A percentile compares a stretch with the other conserved stretches of the same genome.
Evolutionary conservation across 1,284 basidiomycete genomes (phyloP).

Genomic region (Microbotryum lychnidis-dioicae): DNA sequence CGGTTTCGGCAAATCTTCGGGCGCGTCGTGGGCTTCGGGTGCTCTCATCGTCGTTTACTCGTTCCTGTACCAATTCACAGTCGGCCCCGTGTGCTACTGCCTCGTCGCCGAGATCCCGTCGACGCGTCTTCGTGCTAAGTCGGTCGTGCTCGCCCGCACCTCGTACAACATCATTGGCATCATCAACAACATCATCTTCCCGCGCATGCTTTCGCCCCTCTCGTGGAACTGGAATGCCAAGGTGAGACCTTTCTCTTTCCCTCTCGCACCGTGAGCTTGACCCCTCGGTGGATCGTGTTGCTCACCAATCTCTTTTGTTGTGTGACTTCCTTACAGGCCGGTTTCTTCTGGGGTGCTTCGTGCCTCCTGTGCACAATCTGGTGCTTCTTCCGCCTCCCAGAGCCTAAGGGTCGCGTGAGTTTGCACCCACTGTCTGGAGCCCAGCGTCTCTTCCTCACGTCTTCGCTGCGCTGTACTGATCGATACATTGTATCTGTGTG

Average conservation of each 20-base stretch:
- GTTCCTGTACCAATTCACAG: constrained; percentile 41
- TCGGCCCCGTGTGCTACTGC: constrained; percentile 43
- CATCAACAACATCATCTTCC: constrained; percentile 39
- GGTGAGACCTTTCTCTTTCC: constrained; percentile 10
- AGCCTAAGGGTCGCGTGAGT: constrained; percentile 36
- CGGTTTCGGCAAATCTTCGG: constrained; percentile 37
- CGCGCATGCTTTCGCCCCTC: constrained; percentile 45
- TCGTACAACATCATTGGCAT: constrained; percentile 44
- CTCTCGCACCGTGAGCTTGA: too few species aligned
- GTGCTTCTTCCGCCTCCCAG: constrained; percentile 39
- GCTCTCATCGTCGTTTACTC: constrained; percentile 44
- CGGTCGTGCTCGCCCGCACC: constrained; percentile 46
- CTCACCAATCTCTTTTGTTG: too few species aligned
- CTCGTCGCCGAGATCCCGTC: constrained; percentile 46
- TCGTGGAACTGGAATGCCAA: constrained; percentile 44
- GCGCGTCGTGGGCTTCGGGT: constrained; percentile 40
- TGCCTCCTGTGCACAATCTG: constrained; percentile 42
- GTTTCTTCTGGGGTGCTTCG: constrained; percentile 41
- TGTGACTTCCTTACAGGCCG: constrained; percentile 8
- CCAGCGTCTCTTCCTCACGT: too few species aligned
- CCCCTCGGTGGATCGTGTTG: too few species aligned
- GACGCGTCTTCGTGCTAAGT: constrained; percentile 46
- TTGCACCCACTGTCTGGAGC: too few species aligned
- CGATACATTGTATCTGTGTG: too few species aligned
- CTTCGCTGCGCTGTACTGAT: too few species aligned